Conservation (phyloP, 148 eudicot species). For the Rhododendron williamsianum region DNA sequence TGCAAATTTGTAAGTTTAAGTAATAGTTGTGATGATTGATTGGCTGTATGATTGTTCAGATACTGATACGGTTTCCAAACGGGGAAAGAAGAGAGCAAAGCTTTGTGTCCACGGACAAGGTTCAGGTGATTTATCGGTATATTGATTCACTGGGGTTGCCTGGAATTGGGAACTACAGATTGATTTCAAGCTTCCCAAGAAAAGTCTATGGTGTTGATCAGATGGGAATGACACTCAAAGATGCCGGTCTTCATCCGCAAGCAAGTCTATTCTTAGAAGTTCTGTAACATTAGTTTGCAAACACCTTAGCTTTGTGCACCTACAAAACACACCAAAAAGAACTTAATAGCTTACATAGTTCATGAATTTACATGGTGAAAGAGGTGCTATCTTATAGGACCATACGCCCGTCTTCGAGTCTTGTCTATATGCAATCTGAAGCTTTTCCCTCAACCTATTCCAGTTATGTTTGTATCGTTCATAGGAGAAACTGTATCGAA, state of each 20-base stretch:
- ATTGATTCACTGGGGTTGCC: conserved; percentile 59
- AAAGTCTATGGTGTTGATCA: conserved; percentile 76
- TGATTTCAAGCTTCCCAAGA: conserved; percentile 79
- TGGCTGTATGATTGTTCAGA: conserved; percentile 34
- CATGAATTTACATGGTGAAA: background rate
- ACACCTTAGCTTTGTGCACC: background rate
- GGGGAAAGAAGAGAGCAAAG: conserved; percentile 72
- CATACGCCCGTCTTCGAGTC: background rate
- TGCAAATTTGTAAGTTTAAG: background rate
- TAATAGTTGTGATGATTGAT: background rate
- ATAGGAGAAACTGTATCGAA: background rate
- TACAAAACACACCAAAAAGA: background rate
- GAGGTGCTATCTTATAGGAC: background rate
- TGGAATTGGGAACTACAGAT: conserved; percentile 53
- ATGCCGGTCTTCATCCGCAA: conserved; percentile 76
- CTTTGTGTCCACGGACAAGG: conserved; percentile 56
- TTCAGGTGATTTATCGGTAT: conserved; percentile 52
- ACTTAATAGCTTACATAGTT: background rate
- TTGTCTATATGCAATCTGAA: background rate
- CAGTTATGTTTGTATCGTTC: background rate
- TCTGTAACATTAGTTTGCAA: conserved; percentile 17
- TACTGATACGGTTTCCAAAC: conserved; percentile 74
- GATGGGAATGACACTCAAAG: conserved; percentile 54
- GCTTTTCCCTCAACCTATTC: background rate
- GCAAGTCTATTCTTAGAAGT: conserved; percentile 76